Base-by-base conservation (phyloP, 2,329 filamentous ascomycete species). In the Xylaria sp. region DNA sequence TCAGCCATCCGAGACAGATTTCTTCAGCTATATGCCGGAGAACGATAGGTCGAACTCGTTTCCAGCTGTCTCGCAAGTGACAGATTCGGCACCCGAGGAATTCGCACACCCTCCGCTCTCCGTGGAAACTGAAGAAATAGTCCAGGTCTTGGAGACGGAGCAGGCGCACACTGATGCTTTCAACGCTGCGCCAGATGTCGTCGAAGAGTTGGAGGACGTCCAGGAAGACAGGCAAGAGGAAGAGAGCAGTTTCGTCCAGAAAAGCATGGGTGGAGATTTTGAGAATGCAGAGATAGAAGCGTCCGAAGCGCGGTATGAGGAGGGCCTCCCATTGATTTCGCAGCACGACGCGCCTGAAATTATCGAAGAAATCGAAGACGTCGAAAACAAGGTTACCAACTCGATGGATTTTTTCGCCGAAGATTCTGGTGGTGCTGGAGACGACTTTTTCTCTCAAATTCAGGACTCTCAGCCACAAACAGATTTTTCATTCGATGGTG, bases 301-400 rank as follows among this genome's bases (percentile, higher is more conserved):
- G 19, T 74, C 76, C 1, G 82, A 87, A 30, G 81, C 82, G 23
- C 82, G 88, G 50, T 91, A 81, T 63, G 87, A 89, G 59, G 88
- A 91, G 73, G 88, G 88, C 0, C 60, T 91, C 3, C 87, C 88
- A 1, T 73, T 91, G 60, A 84, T 84, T 66, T 76, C 78, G 18
- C 71, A 76, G 53, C 58, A 69, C 2, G 66, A 74, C 47, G 60
- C 64, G 3, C 70, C 71, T 11, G 65, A 67, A 34, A 61, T 68
- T 34, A 62, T 59, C 53, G 62, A 59, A 6, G 67, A 74, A 35
- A 62, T 59, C 53, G 62, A 59, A 6, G 67, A 74, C 10, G 62
- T 70, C 35, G 65, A 71, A 34, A 60, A 73, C 6, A 44, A 56
- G 1, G 55, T 64, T 2, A 47, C 63, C 8, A 55, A 64, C 16